These are phyloP conservation scores for Phlebopus sp. DNA, from an alignment of 1,284 basidiomycete species.

Conservation along the genomic window DNA sequence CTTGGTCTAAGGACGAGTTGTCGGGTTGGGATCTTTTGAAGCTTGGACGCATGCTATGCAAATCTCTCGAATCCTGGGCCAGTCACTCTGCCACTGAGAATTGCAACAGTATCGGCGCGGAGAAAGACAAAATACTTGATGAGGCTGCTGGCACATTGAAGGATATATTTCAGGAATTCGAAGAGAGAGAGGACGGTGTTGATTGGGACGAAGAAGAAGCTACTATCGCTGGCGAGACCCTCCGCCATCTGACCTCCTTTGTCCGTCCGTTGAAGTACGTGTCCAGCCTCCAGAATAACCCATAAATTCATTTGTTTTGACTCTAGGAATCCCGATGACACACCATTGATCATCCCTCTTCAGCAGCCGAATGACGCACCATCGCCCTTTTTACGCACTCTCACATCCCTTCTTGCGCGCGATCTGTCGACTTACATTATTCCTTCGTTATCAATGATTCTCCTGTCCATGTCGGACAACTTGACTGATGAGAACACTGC, in stretches of 20 bases:
- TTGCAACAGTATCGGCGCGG: conserved; percentile 20
- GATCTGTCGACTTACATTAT: conserved; percentile 55
- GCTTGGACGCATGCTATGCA: conserved; percentile 51
- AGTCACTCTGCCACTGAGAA: conserved; percentile 27
- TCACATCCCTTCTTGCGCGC: conserved; percentile 59
- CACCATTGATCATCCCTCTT: conserved; percentile 53
- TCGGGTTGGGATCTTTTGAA: conserved; percentile 61
- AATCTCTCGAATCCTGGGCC: conserved; percentile 59
- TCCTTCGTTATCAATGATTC: conserved; percentile 58
- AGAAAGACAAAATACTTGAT: conserved; percentile 58
- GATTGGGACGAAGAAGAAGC: conserved; percentile 68
- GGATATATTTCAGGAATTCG: conserved; percentile 70
- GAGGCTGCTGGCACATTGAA: conserved; percentile 66
- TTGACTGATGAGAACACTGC: conserved; percentile 63
- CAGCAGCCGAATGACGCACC: conserved; percentile 47
- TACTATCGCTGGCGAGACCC: conserved; percentile 54
- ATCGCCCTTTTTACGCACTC: conserved; percentile 54
- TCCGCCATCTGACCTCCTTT: conserved; percentile 56
- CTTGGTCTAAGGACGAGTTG: conserved; percentile 64
- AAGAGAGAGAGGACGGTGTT: conserved; percentile 57
- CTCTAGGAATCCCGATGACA: conserved; percentile 52
- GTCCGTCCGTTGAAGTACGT: conserved; percentile 54
- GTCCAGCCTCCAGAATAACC: conserved; percentile 6
- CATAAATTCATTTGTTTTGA: conserved; percentile 7
- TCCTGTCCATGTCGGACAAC: conserved; percentile 61